Conservation (phyloP, 129 eudicot species). For the Artemisia annua region DNA sequence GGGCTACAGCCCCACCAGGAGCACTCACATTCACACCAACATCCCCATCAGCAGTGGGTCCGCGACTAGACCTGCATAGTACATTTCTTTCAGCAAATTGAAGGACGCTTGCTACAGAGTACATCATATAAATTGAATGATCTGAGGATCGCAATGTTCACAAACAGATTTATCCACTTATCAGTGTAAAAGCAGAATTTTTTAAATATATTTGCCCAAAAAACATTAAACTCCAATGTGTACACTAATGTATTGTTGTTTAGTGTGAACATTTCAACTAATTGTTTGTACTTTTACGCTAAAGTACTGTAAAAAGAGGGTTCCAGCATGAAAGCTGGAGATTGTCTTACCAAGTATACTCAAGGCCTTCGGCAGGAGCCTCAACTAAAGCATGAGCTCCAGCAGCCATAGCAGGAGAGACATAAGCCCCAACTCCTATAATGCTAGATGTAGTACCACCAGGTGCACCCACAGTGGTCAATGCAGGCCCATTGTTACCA, state of each 20-base stretch:
- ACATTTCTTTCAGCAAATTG: slow-evolving; percentile 34
- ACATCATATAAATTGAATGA: slow-evolving; percentile 3
- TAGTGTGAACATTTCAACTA: too few relatives aligned
- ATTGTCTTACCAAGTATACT: slow-evolving; percentile 74
- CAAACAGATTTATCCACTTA: too few relatives aligned
- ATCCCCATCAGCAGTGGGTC: slow-evolving; percentile 98
- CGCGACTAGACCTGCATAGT: slow-evolving; percentile 96
- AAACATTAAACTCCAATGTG: too few relatives aligned
- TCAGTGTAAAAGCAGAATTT: too few relatives aligned
- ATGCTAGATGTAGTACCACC: slow-evolving; percentile 98
- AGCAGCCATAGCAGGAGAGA: slow-evolving; percentile 99
- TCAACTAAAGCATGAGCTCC: slow-evolving; percentile 94
- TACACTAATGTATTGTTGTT: too few relatives aligned
- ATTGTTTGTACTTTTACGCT: too few relatives aligned
- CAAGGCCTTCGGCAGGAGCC: slow-evolving; percentile 90
- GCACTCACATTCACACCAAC: slow-evolving; percentile 96
- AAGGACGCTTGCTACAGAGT: slow-evolving; percentile 6
- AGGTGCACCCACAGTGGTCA: slow-evolving; percentile 96
- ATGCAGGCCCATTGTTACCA: slow-evolving; percentile 95
- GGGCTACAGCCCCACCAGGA: slow-evolving; percentile 99
- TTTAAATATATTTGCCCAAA: too few relatives aligned
- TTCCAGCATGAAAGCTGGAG: too few relatives aligned
- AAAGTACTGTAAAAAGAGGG: too few relatives aligned
- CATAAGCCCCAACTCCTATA: slow-evolving; percentile 98
- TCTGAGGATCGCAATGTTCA: background rate